Conservation (phyloP, 768 basidiomycete genomes). For the Phylloporus sp. region DNA sequence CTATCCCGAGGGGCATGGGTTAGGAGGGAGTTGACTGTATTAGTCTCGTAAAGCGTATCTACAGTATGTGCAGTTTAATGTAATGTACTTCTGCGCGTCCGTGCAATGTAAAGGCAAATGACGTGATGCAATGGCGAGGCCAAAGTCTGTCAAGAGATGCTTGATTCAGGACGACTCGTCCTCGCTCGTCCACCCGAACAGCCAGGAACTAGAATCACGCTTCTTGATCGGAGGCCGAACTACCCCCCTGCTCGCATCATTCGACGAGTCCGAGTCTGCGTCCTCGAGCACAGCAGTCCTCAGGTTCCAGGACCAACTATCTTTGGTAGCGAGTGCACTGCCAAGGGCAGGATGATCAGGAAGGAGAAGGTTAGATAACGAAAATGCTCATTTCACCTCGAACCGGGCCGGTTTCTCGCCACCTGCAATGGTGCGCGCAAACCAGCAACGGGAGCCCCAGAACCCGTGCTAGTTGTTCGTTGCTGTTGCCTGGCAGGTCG, state of each 20-base stretch:
- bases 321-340: background rate
- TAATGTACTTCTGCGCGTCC: too few relatives aligned
- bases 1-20: too few relatives aligned
- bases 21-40: too few relatives aligned
- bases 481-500: conserved; percentile 14
- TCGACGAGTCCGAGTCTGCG: conserved; percentile 22
- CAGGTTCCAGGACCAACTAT: conserved; percentile 13
- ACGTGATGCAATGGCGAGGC: too few relatives aligned
- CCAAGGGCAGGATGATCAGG: background rate
- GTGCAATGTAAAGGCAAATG: too few relatives aligned
- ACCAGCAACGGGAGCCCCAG: background rate
- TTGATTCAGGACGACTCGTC: conserved; percentile 1
- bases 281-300: conserved; percentile 3
- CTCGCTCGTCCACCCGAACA: too few relatives aligned
- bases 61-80: too few relatives aligned
- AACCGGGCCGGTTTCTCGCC: conserved; percentile 11
- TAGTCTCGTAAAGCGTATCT: too few relatives aligned
- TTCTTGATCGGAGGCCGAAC: conserved; percentile 1
- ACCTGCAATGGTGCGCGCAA: conserved; percentile 15
- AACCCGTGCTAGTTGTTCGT: background rate
- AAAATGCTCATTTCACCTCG: conserved; percentile 11
- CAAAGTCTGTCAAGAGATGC: too few relatives aligned
- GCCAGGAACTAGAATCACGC: conserved; percentile 3
- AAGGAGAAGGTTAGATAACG: background rate
- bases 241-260: conserved; percentile 1